Conservation (phyloP, 2,329 filamentous ascomycete genomes). For the Arthrobotrys musiformis region DNA sequence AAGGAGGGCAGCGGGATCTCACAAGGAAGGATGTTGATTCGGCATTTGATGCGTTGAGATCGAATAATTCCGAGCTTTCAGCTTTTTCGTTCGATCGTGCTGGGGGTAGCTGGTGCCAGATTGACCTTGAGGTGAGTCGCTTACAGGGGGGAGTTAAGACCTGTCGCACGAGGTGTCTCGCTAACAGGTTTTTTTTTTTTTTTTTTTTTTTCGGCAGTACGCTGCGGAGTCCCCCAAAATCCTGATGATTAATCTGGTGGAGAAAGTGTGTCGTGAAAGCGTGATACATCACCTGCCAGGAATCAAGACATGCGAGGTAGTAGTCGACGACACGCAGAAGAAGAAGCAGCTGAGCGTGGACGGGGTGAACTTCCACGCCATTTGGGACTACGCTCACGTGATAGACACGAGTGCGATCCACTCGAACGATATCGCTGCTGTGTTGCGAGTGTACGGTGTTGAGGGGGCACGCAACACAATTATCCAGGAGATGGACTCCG, state of each 20-base stretch:
- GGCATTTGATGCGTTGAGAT: constrained; percentile 35
- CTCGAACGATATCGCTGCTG: constrained; percentile 91
- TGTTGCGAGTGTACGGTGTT: constrained; percentile 87
- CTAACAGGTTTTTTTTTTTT: not conserved
- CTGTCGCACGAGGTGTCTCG: not conserved
- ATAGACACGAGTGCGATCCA: constrained; percentile 86
- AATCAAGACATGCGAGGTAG: constrained; percentile 68
- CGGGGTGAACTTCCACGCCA: constrained; percentile 87
- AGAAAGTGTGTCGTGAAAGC: constrained; percentile 79
- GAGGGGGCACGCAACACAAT: constrained; percentile 91
- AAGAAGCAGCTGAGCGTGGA: constrained; percentile 68
- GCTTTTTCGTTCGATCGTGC: constrained; percentile 82
- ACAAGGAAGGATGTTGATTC: constrained; percentile 30
- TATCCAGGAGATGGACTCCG: constrained; percentile 82
- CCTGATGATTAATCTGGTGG: constrained; percentile 89
- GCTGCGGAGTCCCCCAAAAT: constrained; percentile 84
- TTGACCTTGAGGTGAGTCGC: constrained; percentile 73
- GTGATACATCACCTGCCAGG: constrained; percentile 87
- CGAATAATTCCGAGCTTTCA: constrained; percentile 66
- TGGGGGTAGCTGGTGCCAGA: constrained; percentile 77
- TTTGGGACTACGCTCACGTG: constrained; percentile 82
- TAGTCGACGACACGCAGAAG: constrained; percentile 61
- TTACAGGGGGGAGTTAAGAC: not conserved
- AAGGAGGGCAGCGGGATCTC: constrained; percentile 21
- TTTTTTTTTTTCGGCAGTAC: constrained; percentile 67